Percentiles rank a stretch among this genome's conserved stretches.
phyloP scores from a whole-genome alignment of 768 basidiomycete genomes.

The Boletus eberwhitei region DNA sequence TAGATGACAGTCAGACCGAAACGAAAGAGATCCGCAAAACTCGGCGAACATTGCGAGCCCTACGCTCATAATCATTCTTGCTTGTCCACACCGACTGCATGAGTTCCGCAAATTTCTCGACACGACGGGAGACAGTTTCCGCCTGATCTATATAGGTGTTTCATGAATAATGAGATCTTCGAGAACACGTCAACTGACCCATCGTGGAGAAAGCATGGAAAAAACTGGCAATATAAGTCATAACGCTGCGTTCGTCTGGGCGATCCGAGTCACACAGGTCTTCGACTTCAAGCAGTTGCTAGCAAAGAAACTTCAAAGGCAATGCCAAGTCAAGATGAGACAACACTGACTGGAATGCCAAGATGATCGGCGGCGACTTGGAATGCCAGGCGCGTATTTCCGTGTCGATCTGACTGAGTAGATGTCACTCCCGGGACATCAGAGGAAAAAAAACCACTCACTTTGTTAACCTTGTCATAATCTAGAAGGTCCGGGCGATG shows the following conservation, averaged over 20 bases:
- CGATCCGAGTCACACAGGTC: slow-evolving; percentile 85
- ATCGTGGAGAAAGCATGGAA: slow-evolving; percentile 98
- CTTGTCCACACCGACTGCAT: slow-evolving; percentile 91
- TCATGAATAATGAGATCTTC: background rate
- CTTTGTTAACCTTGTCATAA: slow-evolving; percentile 84
- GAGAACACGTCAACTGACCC: slow-evolving; percentile 51
- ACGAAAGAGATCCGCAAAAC: background rate
- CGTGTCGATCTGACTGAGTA: slow-evolving; percentile 65
- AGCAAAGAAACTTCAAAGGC: slow-evolving; percentile 2
- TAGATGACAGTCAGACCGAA: slow-evolving; percentile 5
- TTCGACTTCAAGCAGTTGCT: slow-evolving; percentile 96
- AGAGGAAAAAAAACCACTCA: slow-evolving; percentile 21
- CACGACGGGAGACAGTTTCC: slow-evolving; percentile 88
- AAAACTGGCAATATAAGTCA: slow-evolving; percentile 96
- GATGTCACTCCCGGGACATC: slow-evolving; percentile 7
- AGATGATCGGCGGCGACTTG: slow-evolving; percentile 83
- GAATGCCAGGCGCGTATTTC: slow-evolving; percentile 87
- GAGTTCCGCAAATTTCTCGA: slow-evolving; percentile 94
- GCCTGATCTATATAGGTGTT: slow-evolving; percentile 67
- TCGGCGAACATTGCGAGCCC: slow-evolving; percentile 60
- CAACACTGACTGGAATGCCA: slow-evolving; percentile 74
- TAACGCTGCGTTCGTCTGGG: slow-evolving; percentile 95
- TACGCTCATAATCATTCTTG: slow-evolving; percentile 89
- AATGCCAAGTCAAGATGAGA: background rate
- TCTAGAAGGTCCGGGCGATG: slow-evolving; percentile 96